Percentiles rank a stretch among this genome's conserved stretches.
Conservation (phyloP, 1,284 basidiomycete species). For the Pseudozyma pruni region DNA sequence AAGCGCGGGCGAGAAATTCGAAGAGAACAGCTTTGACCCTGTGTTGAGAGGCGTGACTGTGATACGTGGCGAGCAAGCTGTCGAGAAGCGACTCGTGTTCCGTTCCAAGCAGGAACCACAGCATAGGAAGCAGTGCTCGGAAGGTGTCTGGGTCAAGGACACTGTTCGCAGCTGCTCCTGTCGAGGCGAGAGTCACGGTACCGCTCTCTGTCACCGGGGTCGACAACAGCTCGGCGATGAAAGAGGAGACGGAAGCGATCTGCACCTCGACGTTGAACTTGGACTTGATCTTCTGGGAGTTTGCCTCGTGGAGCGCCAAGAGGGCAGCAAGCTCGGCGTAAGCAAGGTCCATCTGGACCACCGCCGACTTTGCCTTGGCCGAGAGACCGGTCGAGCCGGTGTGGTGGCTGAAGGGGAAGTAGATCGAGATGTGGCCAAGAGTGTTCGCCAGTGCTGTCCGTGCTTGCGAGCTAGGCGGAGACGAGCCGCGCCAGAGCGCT, state of each 20-base stretch:
- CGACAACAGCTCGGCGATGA: slow-evolving; percentile 34
- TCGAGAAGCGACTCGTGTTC: slow-evolving; percentile 33
- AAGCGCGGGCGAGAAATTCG: slow-evolving; percentile 48
- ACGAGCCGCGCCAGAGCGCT: slow-evolving; percentile 33
- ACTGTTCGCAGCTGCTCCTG: slow-evolving; percentile 15
- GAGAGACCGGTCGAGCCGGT: slow-evolving; percentile 29
- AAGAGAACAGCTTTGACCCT: slow-evolving; percentile 47
- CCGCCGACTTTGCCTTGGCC: slow-evolving; percentile 22
- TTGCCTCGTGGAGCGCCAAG: slow-evolving; percentile 21
- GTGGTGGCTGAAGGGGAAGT: slow-evolving; percentile 54
- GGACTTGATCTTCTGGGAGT: slow-evolving; percentile 17
- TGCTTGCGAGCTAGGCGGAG: slow-evolving; percentile 6
- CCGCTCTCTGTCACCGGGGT: slow-evolving; percentile 21
- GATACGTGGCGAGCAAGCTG: slow-evolving; percentile 29
- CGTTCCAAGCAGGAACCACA: slow-evolving; percentile 52
- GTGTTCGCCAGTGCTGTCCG: slow-evolving; percentile 29
- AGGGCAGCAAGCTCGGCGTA: slow-evolving; percentile 50
- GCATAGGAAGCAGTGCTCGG: slow-evolving; percentile 46
- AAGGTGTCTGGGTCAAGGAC: slow-evolving; percentile 41
- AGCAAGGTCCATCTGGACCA: slow-evolving; percentile 50
- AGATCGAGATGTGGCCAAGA: slow-evolving; percentile 42
- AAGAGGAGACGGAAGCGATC: slow-evolving; percentile 33
- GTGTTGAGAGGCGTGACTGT: slow-evolving; percentile 22
- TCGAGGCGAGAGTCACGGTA: slow-evolving; percentile 30
- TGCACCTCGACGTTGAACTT: slow-evolving; percentile 44